Percentiles rank a stretch among this genome's conserved stretches.
Evolutionary conservation across 1,284 basidiomycete species (phyloP).

Genomic region (Cerioporus squamosus): DNA sequence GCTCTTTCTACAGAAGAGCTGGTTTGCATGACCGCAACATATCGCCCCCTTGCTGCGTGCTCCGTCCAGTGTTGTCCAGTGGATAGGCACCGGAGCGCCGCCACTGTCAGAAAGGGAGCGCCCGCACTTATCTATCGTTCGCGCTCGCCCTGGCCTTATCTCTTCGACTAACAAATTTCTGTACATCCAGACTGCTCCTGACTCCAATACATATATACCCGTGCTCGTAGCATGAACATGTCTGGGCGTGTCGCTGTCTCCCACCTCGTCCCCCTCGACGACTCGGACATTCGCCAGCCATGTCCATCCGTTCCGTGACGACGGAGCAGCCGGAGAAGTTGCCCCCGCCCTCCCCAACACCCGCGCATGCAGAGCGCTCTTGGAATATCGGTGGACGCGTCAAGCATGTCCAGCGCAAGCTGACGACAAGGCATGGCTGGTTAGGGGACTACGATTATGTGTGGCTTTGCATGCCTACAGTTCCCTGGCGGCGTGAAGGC

Average conservation of each 20-base stretch:
- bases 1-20: too few species aligned
- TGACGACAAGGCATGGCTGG: constrained; percentile 67
- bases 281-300: constrained; percentile 26
- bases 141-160: background rate
- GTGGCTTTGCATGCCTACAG: constrained; percentile 69
- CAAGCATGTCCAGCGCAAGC: constrained; percentile 35
- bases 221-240: background rate
- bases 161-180: background rate
- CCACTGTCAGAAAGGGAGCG: background rate
- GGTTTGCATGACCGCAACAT: too few species aligned
- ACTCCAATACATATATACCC: background rate
- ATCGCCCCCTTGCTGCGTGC: too few species aligned
- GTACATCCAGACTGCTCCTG: background rate
- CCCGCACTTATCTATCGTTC: background rate
- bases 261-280: background rate
- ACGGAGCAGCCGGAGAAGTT: constrained; percentile 32
- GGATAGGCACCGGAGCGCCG: background rate
- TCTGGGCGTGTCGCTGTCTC: background rate
- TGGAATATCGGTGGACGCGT: constrained; percentile 13
- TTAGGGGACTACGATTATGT: constrained; percentile 78
- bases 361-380: background rate
- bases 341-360: constrained; percentile 15
- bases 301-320: constrained; percentile 29
- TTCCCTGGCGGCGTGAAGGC: constrained; percentile 52
- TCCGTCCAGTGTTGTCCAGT: too few species aligned